phyloP scores from a whole-genome alignment of 192 early-diverging fungal species.

The Ramicandelaber brevisporus region DNA sequence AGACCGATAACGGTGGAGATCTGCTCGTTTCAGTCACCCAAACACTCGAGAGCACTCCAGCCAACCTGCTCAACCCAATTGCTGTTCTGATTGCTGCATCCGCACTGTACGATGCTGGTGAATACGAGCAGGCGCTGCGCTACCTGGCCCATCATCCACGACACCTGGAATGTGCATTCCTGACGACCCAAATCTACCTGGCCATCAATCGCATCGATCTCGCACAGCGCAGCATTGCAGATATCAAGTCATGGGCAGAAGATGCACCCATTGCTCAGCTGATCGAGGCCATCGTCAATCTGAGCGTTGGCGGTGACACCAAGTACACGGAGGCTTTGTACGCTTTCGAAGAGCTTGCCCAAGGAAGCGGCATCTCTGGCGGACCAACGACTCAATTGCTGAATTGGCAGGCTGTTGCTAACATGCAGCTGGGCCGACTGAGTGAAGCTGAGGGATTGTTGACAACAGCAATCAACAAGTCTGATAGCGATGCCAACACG shows the following conservation, averaged over 20 bases:
- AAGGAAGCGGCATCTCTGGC: constrained; percentile 33
- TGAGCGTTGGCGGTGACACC: constrained; percentile 37
- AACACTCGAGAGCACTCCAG: constrained; percentile 18
- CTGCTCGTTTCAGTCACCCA: constrained; percentile 6
- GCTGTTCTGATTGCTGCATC: constrained; percentile 40
- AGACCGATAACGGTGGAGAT: background rate
- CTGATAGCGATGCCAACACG: constrained; percentile 47
- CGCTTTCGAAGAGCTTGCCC: constrained; percentile 83
- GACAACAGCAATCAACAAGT: constrained; percentile 45
- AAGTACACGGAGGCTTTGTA: constrained; percentile 76
- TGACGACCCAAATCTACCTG: constrained; percentile 55
- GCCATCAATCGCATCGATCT: constrained; percentile 60
- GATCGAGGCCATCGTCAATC: constrained; percentile 69
- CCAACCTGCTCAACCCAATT: constrained; percentile 20
- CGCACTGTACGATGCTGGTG: constrained; percentile 23
- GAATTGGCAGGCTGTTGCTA: constrained; percentile 53
- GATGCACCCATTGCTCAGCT: constrained; percentile 85
- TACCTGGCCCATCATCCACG: constrained; percentile 35
- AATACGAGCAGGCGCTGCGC: constrained; percentile 44
- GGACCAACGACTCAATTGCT: constrained; percentile 51
- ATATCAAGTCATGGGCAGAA: constrained; percentile 71
- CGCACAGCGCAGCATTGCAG: constrained; percentile 51
- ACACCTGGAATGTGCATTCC: constrained; percentile 54
- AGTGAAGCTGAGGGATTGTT: constrained; percentile 61
- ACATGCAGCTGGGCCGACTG: constrained; percentile 52